Base-by-base conservation (phyloP, 2,329 filamentous ascomycete genomes). In the Phialophora verrucosa region DNA sequence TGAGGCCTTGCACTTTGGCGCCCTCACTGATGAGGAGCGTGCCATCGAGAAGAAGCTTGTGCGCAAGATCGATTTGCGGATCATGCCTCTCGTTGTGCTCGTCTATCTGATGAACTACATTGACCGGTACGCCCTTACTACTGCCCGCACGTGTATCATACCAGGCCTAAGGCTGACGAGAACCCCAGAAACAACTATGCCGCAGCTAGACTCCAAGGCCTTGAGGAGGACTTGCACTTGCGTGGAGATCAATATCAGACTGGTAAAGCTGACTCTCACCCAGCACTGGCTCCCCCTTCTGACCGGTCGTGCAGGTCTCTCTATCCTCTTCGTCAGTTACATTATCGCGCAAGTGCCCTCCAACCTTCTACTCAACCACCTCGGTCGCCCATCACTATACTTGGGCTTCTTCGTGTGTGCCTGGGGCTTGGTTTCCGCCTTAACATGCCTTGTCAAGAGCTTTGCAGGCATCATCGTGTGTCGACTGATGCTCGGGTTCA, bases 81-180 rank as follows among this genome's bases (percentile, higher is more conserved):
- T 68, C 56, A 79, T 80, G 76, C 79, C 79, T 8, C 67, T 79
- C 56, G 75, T 81, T 11, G 77, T 81, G 54, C 75, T 91, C 67
- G 90, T 92, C 44, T 81, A 81, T 64, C 71, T 80, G 35, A 79
- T 81, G 78, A 81, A 80, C 71, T 81, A 80, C 56, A 80, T 81
- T 56, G 79, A 81, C 66, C 75, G 79, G 78, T 79, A 71, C 6
- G 23, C 73, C 66, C 23, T 31, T 74, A n/a, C 7, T 74, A n/a
- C 7, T 20, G 17, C 6, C 11, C 32, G 20, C 12, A 25, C 25
- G 27, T 58, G 12, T 53, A 32, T 23, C 12, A 53, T 5, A 32
- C n/a, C 14, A n/a, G 42, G 29, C 29, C 2, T 17, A 4, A 44
- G 32, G 31, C 55, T 49, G 20, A 58, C 59, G n/a, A 42, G 55